Evolutionary conservation across 805 yeast genomes (phyloP).

Genomic region (Candida nitratophila): DNA sequence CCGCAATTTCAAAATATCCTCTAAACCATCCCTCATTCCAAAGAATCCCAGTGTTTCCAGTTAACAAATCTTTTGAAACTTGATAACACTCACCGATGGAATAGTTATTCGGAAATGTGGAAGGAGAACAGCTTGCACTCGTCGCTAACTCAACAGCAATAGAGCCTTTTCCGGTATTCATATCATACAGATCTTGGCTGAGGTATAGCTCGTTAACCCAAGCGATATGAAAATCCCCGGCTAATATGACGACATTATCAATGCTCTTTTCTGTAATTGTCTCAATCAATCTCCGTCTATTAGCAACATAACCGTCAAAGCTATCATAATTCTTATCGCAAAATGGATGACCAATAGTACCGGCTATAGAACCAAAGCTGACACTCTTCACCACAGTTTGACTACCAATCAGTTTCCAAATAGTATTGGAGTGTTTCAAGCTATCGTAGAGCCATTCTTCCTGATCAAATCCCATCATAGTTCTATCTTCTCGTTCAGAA

Average conservation of each 20-base stretch:
- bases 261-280: slow-evolving; percentile 9
- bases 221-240: slow-evolving; percentile 21
- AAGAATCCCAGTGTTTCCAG: slow-evolving; percentile 7
- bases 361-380: no score
- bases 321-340: slow-evolving; percentile 15
- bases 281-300: slow-evolving; percentile 13
- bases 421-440: slow-evolving; percentile 10
- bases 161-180: slow-evolving; percentile 16
- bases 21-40: slow-evolving; percentile 13
- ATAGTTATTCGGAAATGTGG: slow-evolving; percentile 11
- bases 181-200: slow-evolving; percentile 7
- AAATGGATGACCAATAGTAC: slow-evolving; percentile 12
- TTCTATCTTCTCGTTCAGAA: slow-evolving; percentile 15
- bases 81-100: slow-evolving; percentile 5
- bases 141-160: slow-evolving; percentile 19
- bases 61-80: slow-evolving; percentile 3
- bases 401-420: no score
- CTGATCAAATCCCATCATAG: slow-evolving; percentile 21
- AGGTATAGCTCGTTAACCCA: slow-evolving; percentile 15
- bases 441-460: slow-evolving; percentile 17
- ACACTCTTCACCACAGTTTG: no score
- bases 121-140: slow-evolving; percentile 17
- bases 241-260: slow-evolving; percentile 11
- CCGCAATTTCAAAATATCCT: slow-evolving; percentile 9
- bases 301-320: slow-evolving; percentile 21